Percentiles rank a stretch among this genome's conserved stretches.
These are phyloP conservation scores for Daucus carota DNA, from an alignment of 129 eudicot species.

Conservation along the genomic window DH1_v3.0 NC_030383.2:37257001-37257500, in stretches of 20 bases:
- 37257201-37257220: conserved; percentile 22
- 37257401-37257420: too few species aligned
- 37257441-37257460: too few species aligned
- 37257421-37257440: too few species aligned
- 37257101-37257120: not conserved
- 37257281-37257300: conserved; percentile 50
- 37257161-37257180: not conserved
- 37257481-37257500: too few species aligned
- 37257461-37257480: too few species aligned
- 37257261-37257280: conserved; percentile 44
- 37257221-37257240: conserved; percentile 63
- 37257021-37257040: not conserved
- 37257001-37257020: too few species aligned
- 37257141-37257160: not conserved
- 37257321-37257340: too few species aligned
- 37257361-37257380: too few species aligned
- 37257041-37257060: not conserved
- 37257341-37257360: too few species aligned
- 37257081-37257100: not conserved
- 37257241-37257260: conserved; percentile 46
- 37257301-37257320: conserved; percentile 32
- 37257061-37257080: not conserved
- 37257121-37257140: too few species aligned
- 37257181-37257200: not conserved
- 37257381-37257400: too few species aligned